Evolutionary conservation across 1,139 yeast genomes (phyloP), one percentile per base, ranked within the genome.

Genomic region (Debaryomyces coudertii): DNA sequence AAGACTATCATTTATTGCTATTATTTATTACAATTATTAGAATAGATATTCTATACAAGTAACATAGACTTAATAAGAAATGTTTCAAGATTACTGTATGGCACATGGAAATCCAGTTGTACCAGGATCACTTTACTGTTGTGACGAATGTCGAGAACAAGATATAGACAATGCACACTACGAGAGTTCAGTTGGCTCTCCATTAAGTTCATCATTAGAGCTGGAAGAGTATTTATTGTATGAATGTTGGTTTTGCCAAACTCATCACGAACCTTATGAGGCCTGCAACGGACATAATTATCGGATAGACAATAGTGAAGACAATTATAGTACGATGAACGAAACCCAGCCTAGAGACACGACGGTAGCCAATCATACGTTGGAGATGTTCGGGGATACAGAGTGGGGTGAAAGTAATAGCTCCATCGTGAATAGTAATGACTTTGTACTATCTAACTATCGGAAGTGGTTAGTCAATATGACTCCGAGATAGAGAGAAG

Each of bases 401-500:
- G 16, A 34, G 22, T 24, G 28, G 18, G 24, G 27, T 12, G 33
- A 28, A 16, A 28, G 15, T 34, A 36, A 35, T 35, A 5, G 23
- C 11, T 39, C 42, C 6, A 36, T 46, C 22, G 14, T 35, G 34
- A 50, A 49, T 22, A 57, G 53, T 39, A 57, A 58, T 43, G 52
- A 58, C 29, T 53, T 56, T 44, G 57, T 61, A 25, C 60, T 59
- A 47, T 51, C 56, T 1, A 65, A 65, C 46, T 65, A 65, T 49
- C 55, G 63, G 44, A 64, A 64, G 51, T 65, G 69, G 69, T 54
- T 65, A 41, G 51, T 60, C 7, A 53, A 54, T 24, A 50, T 58
- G 20, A 46, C 61, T 25, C 57, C 58, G n/a, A 35, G 42, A 43
- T 43, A 38, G 39, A 34, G 25, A 9, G 11, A 27, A 16, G 11